These are phyloP conservation scores for Hanseniaspora lachancei DNA, from an alignment of 805 yeast genomes.

Conservation along the genomic window DNA sequence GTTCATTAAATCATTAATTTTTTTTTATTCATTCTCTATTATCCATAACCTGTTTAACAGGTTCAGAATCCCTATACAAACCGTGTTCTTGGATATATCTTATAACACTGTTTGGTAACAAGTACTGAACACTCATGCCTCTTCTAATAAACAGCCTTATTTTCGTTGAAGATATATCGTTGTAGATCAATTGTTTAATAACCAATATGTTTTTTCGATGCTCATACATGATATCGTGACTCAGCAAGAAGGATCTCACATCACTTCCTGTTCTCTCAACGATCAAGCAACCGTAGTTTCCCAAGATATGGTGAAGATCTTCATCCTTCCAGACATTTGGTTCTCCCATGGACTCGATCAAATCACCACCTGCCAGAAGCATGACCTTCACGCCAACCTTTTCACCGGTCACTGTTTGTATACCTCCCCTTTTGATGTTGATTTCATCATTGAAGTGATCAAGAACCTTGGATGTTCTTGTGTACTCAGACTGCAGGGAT, in stretches of 20 bases:
- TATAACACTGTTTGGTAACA: slow-evolving; percentile 86
- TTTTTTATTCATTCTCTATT: slow-evolving; percentile 24
- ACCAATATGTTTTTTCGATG: slow-evolving; percentile 87
- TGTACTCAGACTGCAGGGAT: slow-evolving; percentile 76
- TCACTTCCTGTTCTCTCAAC: slow-evolving; percentile 96
- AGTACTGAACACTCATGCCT: slow-evolving; percentile 92
- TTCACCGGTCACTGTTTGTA: slow-evolving; percentile 45
- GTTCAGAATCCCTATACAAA: slow-evolving; percentile 72
- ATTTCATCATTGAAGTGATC: slow-evolving; percentile 95
- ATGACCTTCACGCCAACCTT: slow-evolving; percentile 79
- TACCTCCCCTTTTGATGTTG: slow-evolving; percentile 80
- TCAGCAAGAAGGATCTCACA: slow-evolving; percentile 77
- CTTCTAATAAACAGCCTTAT: slow-evolving; percentile 84
- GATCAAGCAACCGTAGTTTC: slow-evolving; percentile 89
- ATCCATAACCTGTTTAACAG: slow-evolving; percentile 74
- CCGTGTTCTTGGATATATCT: slow-evolving; percentile 89
- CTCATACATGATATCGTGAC: slow-evolving; percentile 96
- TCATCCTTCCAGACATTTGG: slow-evolving; percentile 98
- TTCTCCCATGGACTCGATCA: slow-evolving; percentile 98
- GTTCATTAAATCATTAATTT: not conserved
- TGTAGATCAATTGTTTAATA: slow-evolving; percentile 88
- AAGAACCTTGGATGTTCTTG: slow-evolving; percentile 86
- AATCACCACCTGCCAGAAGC: slow-evolving; percentile 95
- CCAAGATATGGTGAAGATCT: slow-evolving; percentile 87
- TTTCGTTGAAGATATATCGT: slow-evolving; percentile 90